These are phyloP conservation scores for Calophaca sinica DNA, from an alignment of 306 rosid species.

Conservation along the genomic window DNA sequence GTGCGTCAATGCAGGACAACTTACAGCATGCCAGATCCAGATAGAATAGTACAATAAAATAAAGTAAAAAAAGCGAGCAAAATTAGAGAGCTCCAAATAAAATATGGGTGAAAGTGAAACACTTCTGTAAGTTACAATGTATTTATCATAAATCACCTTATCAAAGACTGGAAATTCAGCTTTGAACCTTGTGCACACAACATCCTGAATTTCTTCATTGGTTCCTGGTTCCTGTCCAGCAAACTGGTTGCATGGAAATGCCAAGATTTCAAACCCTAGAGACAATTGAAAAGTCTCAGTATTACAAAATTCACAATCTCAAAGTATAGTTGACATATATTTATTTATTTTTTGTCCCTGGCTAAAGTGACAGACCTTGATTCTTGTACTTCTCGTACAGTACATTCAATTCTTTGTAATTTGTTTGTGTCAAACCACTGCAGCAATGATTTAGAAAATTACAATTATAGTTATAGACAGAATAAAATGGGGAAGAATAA, in stretches of 20 bases:
- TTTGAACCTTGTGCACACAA: conserved; percentile 80
- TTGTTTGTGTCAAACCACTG: conserved; percentile 89
- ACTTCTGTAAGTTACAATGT: background rate
- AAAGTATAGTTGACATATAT: conserved; percentile 16
- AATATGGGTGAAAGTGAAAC: background rate
- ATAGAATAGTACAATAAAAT: conserved; percentile 20
- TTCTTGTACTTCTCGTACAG: conserved; percentile 80
- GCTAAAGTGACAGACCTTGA: conserved; percentile 60
- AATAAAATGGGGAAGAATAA: background rate
- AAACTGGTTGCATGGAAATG: conserved; percentile 98
- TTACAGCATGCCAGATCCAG: conserved; percentile 12
- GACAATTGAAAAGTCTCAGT: conserved; percentile 16
- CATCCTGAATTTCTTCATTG: conserved; percentile 79
- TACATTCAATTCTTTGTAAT: conserved; percentile 80
- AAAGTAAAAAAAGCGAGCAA: background rate
- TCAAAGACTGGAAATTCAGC: conserved; percentile 89
- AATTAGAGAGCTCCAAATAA: conserved; percentile 2
- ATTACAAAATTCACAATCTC: conserved; percentile 21
- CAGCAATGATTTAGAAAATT: conserved; percentile 38
- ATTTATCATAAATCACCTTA: conserved; percentile 64
- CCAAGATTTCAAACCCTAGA: conserved; percentile 86
- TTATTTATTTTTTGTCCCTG: conserved; percentile 1
- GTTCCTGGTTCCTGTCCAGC: conserved; percentile 85
- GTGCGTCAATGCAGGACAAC: background rate
- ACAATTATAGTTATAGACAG: conserved; percentile 22